Evolutionary conservation across 208 protist genomes (phyloP), one percentile per base, ranked within the genome.

Genomic region (Wallacemonas sp.): DNA sequence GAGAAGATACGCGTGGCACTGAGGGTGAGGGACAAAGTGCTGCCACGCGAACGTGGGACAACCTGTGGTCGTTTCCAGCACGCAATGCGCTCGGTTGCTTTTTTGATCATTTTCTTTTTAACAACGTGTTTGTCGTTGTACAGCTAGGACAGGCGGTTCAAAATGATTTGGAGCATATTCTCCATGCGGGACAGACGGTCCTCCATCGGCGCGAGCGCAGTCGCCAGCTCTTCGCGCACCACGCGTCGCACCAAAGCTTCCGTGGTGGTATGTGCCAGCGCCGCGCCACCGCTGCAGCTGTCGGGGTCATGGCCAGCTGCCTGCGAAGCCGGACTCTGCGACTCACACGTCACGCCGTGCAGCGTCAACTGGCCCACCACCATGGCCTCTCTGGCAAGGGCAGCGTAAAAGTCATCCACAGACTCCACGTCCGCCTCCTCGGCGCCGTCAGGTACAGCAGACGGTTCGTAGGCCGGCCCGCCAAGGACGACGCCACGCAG

Each of bases 171-270:
- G 11, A 84, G 57, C 41, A 48, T 65, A 16, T 11, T 28, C 39
- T 79, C 67, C 49, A 84, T 41, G 14, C 38, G 23, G 20, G 28
- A 25, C 18, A 84, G 22, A n/a, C 74, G 64, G 11, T 14, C 14
- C 11, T 79, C 69, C 12, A 84, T n/a, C 7, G 29, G 26, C 25
- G 29, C 12, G 1, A 75, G 29, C 4, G 67, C 28, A 20, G 55
- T 28, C 14, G 72, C 38, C 23, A 70, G 59, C 39, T 80, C 79
- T 23, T 69, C 38, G 23, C 57, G 64, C 14, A 79, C 68, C 59
- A 72, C 57, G 16, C 33, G 23, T 28, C 64, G 65, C 44, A 84
- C 49, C 5, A 76, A 22, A 23, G 52, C 66, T 33, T 41, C 28
- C 31, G 70, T 41, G 0, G 57, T 0, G 28, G 3, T 11, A 10